A percentile compares a stretch with the other conserved stretches of the same genome.
Conservation (phyloP, 2,329 filamentous ascomycete species). For the Apiospora saccharicola region DNA sequence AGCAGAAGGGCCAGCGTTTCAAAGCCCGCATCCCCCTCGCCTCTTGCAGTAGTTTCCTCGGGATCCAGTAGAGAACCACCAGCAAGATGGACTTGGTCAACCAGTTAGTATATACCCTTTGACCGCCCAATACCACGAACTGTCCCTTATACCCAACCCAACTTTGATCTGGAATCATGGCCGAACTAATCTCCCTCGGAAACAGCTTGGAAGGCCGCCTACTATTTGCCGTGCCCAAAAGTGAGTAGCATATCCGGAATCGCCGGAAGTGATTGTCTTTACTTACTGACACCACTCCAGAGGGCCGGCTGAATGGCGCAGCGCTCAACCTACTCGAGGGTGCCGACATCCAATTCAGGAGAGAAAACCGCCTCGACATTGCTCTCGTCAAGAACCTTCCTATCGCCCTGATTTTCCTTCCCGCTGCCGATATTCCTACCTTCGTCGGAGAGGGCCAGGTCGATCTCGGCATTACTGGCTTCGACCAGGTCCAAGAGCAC, state of each 20-base stretch:
- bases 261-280: neutral
- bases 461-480: constrained; percentile 92
- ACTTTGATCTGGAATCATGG: constrained; percentile 31
- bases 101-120: constrained; percentile 50
- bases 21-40: constrained; percentile 16
- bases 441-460: constrained; percentile 96
- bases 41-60: constrained; percentile 7
- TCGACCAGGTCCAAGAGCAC: constrained; percentile 92
- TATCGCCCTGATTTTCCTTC: constrained; percentile 95
- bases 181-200: constrained; percentile 43
- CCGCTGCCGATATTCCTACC: constrained; percentile 94
- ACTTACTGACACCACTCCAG: constrained; percentile 52
- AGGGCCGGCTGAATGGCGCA: constrained; percentile 90
- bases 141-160: neutral
- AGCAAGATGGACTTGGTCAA: constrained; percentile 60
- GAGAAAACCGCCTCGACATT: constrained; percentile 94
- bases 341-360: constrained; percentile 94
- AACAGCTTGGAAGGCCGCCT: constrained; percentile 87
- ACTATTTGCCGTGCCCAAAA: constrained; percentile 98
- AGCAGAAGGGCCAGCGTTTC: constrained; percentile 12
- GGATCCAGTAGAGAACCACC: constrained; percentile 12
- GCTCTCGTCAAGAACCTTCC: constrained; percentile 96
- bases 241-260: constrained; percentile 64
- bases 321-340: constrained; percentile 91
- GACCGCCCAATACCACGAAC: constrained; percentile 7